phyloP scores from a whole-genome alignment of 164 flowering plant species.

The Vitis rotundifolia region DNA sequence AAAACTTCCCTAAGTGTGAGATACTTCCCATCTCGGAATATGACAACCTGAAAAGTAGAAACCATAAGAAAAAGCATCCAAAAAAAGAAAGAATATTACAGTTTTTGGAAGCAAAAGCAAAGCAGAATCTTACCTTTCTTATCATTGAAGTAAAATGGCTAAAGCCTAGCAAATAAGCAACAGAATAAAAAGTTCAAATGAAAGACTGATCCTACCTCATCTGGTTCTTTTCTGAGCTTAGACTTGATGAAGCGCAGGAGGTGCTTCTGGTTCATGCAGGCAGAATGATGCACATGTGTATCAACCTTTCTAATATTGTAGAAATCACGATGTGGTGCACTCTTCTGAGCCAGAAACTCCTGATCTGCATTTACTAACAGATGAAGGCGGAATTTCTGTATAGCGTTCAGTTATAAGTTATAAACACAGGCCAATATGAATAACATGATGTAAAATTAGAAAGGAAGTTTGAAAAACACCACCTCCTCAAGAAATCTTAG shows the following conservation, averaged over 20 bases:
- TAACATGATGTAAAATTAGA: background rate
- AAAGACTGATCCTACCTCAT: constrained; percentile 47
- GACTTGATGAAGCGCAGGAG: constrained; percentile 70
- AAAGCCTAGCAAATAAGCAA: background rate
- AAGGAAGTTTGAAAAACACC: constrained; percentile 2
- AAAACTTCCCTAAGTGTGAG: constrained; percentile 73
- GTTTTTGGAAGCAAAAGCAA: background rate
- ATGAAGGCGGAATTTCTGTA: constrained; percentile 73
- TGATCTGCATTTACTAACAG: constrained; percentile 63
- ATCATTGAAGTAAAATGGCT: background rate
- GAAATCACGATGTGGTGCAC: constrained; percentile 82
- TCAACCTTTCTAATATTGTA: constrained; percentile 80
- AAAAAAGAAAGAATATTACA: background rate
- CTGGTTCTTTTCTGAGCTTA: constrained; percentile 70
- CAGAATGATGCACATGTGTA: constrained; percentile 84
- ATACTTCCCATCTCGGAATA: constrained; percentile 78
- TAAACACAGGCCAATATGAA: constrained; percentile 1
- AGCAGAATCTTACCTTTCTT: background rate
- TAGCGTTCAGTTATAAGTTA: constrained; percentile 8
- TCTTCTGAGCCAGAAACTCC: constrained; percentile 73
- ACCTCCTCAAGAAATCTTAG: constrained; percentile 76
- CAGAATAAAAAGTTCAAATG: background rate
- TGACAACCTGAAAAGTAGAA: constrained; percentile 52
- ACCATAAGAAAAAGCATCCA: background rate
- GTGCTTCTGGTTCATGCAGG: constrained; percentile 89